Evolutionary conservation across 2,329 filamentous ascomycete species (phyloP), one percentile per base, ranked within the genome.

Genomic region (Aaosphaeria pasadenensis): DNA sequence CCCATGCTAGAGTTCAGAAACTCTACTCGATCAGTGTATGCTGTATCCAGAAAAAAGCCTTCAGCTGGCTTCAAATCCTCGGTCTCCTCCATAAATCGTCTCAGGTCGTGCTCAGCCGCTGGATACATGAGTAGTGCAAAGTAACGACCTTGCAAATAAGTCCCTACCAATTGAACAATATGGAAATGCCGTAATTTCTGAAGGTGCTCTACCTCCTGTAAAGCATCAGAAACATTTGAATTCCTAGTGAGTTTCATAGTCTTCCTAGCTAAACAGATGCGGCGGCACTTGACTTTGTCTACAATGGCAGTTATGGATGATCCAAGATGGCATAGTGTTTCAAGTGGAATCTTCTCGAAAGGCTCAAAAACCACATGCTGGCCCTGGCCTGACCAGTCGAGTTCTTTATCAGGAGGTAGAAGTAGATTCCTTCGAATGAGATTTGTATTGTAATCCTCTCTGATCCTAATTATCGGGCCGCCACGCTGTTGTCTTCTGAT

Each of bases 341-440:
- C n/a, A 0, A 62, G 38, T 1, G 56, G 58, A 1, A 58, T 32
- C 0, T 24, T 9, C 13, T 61, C 57, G 5, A 42, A 30, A 2
- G 43, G 28, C 4, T 36, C 5, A 39, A 52, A 62, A 1, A 47
- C 51, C 4, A 59, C 54, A 39, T 61, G 56, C 30, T 62, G 58
- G 2, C 58, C 59, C 36, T 49, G 53, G 0, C 58, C 57, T 7
- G 59, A 62, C 58, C 58, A 62, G 28, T 60, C 56, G 6, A 55
- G 31, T 31, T 56, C 55, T 11, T 46, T 45, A 4, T 55, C 44
- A n/a, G 44, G 48, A 6, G 49, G 45, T 29, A 43, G 40, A 36
- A 36, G 13, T 36, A 36, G 17, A 24, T 24, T 24, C 17, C 17
- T 24, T 24, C 17, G 17, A 24, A 24, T 24, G 17, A 24, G 17